Evolutionary conservation across 352 stramenopile species (phyloP).

Genomic region (Phytophthora tentaculata): DNA sequence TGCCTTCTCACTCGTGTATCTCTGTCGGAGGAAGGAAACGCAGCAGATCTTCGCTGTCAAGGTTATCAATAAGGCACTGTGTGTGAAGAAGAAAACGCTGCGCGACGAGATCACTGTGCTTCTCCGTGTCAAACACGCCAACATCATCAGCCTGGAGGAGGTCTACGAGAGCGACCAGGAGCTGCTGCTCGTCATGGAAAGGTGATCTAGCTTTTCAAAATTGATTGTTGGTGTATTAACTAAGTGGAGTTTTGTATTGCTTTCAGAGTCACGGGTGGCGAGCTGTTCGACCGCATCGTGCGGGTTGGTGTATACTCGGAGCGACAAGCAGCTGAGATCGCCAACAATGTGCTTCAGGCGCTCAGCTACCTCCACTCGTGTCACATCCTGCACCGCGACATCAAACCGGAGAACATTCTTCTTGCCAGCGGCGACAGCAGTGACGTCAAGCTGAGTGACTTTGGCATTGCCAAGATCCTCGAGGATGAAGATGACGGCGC

Average conservation of each 20-base stretch:
- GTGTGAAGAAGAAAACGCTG: slow-evolving; percentile 87
- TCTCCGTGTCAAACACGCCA: slow-evolving; percentile 84
- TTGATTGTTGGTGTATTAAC: not conserved
- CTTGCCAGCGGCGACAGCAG: slow-evolving; percentile 74
- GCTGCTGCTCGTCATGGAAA: slow-evolving; percentile 88
- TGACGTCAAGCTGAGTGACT: slow-evolving; percentile 86
- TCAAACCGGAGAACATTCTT: slow-evolving; percentile 88
- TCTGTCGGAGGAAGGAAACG: slow-evolving; percentile 82
- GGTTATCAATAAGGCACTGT: slow-evolving; percentile 89
- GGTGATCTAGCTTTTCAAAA: slow-evolving; percentile 35
- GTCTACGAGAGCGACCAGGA: slow-evolving; percentile 90
- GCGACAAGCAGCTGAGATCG: slow-evolving; percentile 75
- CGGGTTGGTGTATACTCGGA: slow-evolving; percentile 85
- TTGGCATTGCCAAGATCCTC: slow-evolving; percentile 85
- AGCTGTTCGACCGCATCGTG: slow-evolving; percentile 88
- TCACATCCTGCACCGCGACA: slow-evolving; percentile 86
- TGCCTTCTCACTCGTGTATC: slow-evolving; percentile 86
- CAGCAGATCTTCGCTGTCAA: slow-evolving; percentile 88
- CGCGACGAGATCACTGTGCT: slow-evolving; percentile 90
- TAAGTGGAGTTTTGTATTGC: not conserved
- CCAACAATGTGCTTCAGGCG: slow-evolving; percentile 74
- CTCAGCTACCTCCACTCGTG: slow-evolving; percentile 79
- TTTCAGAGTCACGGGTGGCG: slow-evolving; percentile 77
- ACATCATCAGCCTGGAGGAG: slow-evolving; percentile 89
- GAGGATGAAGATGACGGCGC: slow-evolving; percentile 81